Evolutionary conservation across 148 eudicot genomes (phyloP), one percentile per base, ranked within the genome.

Genomic region (Rheum nobile): DNA sequence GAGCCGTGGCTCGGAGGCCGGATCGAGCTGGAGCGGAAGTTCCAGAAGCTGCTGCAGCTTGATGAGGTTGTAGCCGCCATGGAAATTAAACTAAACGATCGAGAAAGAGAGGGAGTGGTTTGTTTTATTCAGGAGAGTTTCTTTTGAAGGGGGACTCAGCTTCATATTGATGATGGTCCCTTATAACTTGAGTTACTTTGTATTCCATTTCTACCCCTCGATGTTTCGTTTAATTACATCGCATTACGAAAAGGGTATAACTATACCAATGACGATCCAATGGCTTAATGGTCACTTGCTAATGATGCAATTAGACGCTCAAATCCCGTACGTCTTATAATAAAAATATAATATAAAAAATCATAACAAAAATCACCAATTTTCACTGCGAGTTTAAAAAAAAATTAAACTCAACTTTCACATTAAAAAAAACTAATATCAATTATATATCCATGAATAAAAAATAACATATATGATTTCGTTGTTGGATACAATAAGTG

Each of bases 1-100:
- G 74, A 52, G 67, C 43, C 12, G 22, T 43, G 74, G 71, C 72
- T 29, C 67, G 73, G 21, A 8, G 26, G 54, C 35, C 31, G 26
- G 29, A 13, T 77, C 39, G 47, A 34, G n/a, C 21, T 29, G 2
- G 75, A 16, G 6, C 76, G 73, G 59, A 67, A 41, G 72, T 61
- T 80, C 74, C 78, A 83, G 61, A 80, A 81, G 81, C 76, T 8
- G 68, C 37, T 75, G 74, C 82, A 75, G 69, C 78, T 78, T 31
- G 81, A 69, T 41, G 81, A 75, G 65, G 83, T 77, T 42, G 81
- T 76, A 1, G 86, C 65, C 29, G 86, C 79, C 76, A 77, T 79
- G 74, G 63, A 31, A 35, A 8, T 19, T 2, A 31, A 3, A 17
- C 8, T 5, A 16, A 48, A 16, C 12, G 50, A 12, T 10, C 0